Evolutionary conservation across 495 filamentous ascomycete genomes (phyloP).

Genomic region (Neurospora sp.): DNA sequence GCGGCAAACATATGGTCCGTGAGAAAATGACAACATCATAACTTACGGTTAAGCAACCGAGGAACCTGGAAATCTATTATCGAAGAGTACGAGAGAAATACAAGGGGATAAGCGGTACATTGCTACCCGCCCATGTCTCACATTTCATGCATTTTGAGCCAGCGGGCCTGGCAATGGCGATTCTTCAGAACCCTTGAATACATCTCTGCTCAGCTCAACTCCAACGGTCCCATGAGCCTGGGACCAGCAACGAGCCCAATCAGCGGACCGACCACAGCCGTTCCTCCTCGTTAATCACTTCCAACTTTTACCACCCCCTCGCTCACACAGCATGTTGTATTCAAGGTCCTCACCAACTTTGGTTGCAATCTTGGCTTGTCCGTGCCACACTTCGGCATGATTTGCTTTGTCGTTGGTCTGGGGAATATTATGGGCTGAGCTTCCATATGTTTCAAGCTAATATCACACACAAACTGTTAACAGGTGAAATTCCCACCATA

Average conservation of each 20-base stretch:
- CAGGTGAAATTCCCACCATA: background rate
- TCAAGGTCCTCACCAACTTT: background rate
- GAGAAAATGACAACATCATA: background rate
- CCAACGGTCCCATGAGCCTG: slow-evolving; percentile 7
- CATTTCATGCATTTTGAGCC: background rate
- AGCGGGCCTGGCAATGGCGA: background rate
- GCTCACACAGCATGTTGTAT: background rate
- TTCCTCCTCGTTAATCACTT: background rate
- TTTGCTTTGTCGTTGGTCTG: background rate
- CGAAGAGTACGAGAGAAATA: background rate
- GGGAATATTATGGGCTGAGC: background rate
- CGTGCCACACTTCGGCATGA: background rate
- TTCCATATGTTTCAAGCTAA: background rate
- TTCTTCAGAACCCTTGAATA: background rate
- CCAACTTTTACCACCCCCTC: background rate
- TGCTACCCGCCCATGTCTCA: background rate
- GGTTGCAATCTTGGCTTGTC: background rate
- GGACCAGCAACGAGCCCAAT: slow-evolving; percentile 2
- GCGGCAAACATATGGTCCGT: background rate
- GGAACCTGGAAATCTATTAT: background rate
- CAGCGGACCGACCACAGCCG: background rate
- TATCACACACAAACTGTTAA: background rate
- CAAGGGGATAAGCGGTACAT: background rate
- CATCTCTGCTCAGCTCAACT: background rate
- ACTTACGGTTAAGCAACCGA: background rate